Evolutionary conservation across 164 flowering plant genomes (phyloP), one percentile per base, ranked within the genome.

Genomic region (Nymphaea colorata): DNA sequence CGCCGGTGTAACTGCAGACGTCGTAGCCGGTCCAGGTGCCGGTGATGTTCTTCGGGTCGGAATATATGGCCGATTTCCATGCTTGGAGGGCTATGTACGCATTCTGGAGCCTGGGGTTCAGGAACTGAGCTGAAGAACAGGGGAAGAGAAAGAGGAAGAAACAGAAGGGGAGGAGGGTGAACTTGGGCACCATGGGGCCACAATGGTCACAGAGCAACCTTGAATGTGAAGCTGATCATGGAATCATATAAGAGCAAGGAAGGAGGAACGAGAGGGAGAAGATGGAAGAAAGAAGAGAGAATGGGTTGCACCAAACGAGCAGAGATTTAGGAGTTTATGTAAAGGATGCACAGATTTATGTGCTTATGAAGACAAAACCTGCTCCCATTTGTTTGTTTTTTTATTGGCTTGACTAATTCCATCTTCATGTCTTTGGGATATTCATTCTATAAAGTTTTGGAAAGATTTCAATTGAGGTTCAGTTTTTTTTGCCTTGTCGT

Each of bases 1-100:
- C 86, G 2, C 97, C 93, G 5, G 73, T 83, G 85, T 89, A 91
- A 74, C 72, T 75, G 78, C 97, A 91, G 2, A 89, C 95, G 25
- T 87, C 15, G 0, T 68, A 76, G 66, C 90, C 95, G 10, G 59
- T 62, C 97, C 97, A 91, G 61, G 87, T 78, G 4, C 79, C 36
- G 3, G 91, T 91, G 69, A 82, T 76, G 73, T 75, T 72, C 3
- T 75, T 77, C 1, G 97, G 97, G 75, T 89, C 95, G 0, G 87
- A 84, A 3, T 70, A 59, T 62, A 91, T 85, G n/a, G 72, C 69
- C 44, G 72, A 72, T 75, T 90, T 90, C 89, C 85, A 90, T 61
- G 90, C 86, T 63, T 87, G 87, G 44, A 88, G 84, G 18, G 89
- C 94, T 44, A 53, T 75, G 75, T 74, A 88, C 12, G 97, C 97